These are phyloP conservation scores for Wickerhamomyces sydowiorum DNA, from an alignment of 805 yeast genomes.

Conservation along the genomic window DNA sequence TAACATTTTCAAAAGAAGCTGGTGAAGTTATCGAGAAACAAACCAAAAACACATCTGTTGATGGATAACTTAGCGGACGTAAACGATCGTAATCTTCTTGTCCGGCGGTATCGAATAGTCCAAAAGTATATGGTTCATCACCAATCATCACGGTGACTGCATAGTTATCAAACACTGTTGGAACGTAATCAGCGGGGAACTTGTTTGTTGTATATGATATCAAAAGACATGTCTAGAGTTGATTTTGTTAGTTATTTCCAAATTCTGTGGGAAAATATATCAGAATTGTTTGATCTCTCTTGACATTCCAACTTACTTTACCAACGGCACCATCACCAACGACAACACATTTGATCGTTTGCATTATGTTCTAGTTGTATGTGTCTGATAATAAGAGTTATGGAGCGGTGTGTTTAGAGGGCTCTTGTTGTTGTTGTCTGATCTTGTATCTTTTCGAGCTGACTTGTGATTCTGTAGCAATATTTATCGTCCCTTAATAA, in stretches of 20 bases:
- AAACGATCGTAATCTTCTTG: conserved; percentile 98
- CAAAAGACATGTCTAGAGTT: conserved; percentile 71
- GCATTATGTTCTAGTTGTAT: conserved; percentile 26
- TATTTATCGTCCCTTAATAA: too few species aligned
- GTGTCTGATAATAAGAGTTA: background rate
- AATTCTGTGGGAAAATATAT: too few species aligned
- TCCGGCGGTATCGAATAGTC: conserved; percentile 98
- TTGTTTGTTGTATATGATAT: conserved; percentile 95
- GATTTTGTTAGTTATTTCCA: conserved; percentile 5
- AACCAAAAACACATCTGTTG: conserved; percentile 92
- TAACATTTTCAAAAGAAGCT: conserved; percentile 94
- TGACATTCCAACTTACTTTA: conserved; percentile 37
- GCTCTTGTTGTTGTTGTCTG: too few species aligned
- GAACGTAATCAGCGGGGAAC: conserved; percentile 97
- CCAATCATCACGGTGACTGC: conserved; percentile 96
- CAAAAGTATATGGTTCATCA: conserved; percentile 95
- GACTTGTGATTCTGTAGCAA: too few species aligned
- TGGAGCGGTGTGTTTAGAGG: background rate
- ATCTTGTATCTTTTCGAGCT: too few species aligned
- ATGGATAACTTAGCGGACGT: conserved; percentile 95
- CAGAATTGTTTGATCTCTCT: background rate
- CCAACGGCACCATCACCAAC: conserved; percentile 99
- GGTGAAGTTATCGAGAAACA: conserved; percentile 97
- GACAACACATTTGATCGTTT: conserved; percentile 85
- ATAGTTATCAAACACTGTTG: conserved; percentile 95